Base-by-base conservation (phyloP, 2,329 filamentous ascomycete genomes). In the Xylariales sp. region DNA sequence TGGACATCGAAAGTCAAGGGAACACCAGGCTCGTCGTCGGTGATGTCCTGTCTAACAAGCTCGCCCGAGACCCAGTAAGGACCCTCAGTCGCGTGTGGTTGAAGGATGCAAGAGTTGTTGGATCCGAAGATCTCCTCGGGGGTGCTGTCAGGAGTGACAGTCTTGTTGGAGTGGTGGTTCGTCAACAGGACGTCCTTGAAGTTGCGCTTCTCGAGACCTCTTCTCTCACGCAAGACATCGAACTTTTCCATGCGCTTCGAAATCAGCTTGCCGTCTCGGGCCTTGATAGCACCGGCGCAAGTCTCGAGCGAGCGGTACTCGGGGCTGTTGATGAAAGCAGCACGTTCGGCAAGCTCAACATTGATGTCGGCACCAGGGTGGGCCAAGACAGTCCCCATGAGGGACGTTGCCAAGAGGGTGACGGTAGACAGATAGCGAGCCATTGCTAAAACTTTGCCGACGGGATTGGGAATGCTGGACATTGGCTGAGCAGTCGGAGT, bases 1-100 rank as follows among this genome's bases (percentile, higher is more conserved):
- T 34, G 36, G 19, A 44, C 20, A 6, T 44, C 42, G 6, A 44
- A 39, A 12, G 42, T 40, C 24, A 44, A 19, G 24, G 42, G 42
- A 3, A 44, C 42, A 37, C 42, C 42, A 14, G 36, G 36, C 24
- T 44, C 36, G 19, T 18, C 42, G 15, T 44, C 42, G 22, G 42
- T 40, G 38, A 40, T 40, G 18, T 40, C 38, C 38, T 40, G 18
- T 20, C 38, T 28, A 16, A 40, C 38, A 12, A 40, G 38, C 20
- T 40, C 38, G 10, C 38, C 38, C 16, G 61, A 53, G 35, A 78
- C 70, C 47, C 70, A 78, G 60, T 77, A 78, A 18, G 74, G 74
- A 0, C 74, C 74, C 53, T 76, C 63, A 3, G 68, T 76, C 16
- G 69, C 67, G 51, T 77, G 72, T 1, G 73, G 71, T 14, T 63